Evolutionary conservation across 176 grass and related monocot genomes (phyloP), one percentile per base, ranked within the genome.

Genomic region (Lolium multiflorum): DNA sequence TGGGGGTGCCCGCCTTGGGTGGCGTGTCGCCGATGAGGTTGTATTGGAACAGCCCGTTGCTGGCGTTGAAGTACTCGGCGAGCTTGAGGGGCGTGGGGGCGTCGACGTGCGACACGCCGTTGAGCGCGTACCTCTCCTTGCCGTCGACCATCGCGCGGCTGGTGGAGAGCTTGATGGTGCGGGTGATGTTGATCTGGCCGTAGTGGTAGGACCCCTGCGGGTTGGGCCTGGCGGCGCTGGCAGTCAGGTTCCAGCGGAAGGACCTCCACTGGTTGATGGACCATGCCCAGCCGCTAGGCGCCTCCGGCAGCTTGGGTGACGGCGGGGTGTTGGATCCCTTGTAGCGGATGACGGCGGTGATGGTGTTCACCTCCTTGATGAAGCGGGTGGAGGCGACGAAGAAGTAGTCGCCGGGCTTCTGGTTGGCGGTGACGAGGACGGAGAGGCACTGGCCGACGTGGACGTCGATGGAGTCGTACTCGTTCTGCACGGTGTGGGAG

Each of bases 151-250:
- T 83, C 25, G 37, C 84, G 28, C 60, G 84, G 50, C 74, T 31
- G 50, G 67, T 87, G 49, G 39, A 62, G 71, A 98, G 86, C 90
- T 77, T 92, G 91, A 98, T 98, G 84, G 96, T 98, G 74, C 96
- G 93, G 11, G 96, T 92, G 80, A 96, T 96, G 83, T 92, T 91
- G 81, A 98, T 98, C 91, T 90, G 89, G 2, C 96, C 96, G 86
- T 98, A 98, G 90, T 98, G 96, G 81, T 98, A 98, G 0, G 96
- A 98, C 0, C 96, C 96, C 92, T 98, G 96, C 28, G 96, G 96
- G 81, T 98, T 98, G 74, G 96, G 96, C 18, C 96, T 80, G 28
- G 96, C 96, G 24, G 96, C 96, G 74, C 96, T 98, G 11, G 96
- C 93, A 43, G 93, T 98, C 49, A 98, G 89, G 87, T 98, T 98